Base-by-base conservation (phyloP, 768 basidiomycete species). In the Mycena latifolia region DNA sequence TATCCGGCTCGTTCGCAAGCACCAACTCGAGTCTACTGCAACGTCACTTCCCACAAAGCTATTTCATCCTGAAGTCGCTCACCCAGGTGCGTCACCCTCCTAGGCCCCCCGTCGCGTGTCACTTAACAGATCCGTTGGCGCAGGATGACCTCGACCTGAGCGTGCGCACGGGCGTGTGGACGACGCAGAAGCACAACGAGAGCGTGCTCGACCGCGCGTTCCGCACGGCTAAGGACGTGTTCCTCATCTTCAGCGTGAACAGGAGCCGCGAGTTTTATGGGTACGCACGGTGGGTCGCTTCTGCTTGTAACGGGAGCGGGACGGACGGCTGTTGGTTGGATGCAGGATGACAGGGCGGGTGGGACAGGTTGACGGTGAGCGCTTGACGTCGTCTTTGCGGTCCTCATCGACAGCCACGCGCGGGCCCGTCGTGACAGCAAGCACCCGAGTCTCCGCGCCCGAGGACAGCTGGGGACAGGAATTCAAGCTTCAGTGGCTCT, bases 191-290 rank as follows among this genome's bases (percentile, higher is more conserved):
- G 68, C 96, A 97, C 79, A 98, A 97, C 72, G 95, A 98, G 77
- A 88, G 87, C 12, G 89, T 97, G 51, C 81, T 98, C 17, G 95
- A 98, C 69, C 94, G 94, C 76, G 96, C 97, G 0, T 99, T 83
- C 77, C 89, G 96, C n/a, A 97, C 94, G 3, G 92, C 92, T 67
- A 84, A 86, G 69, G 92, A 96, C 22, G 96, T 98, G 8, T 92
- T 84, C 72, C 84, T 98, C 48, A 89, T 99, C 61, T 98, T 98
- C 71, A 87, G 95, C 29, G 96, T 93, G 20, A 98, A 98, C 79
- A 94, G 92, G 76, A 92, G 92, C 61, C 94, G 97, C 41, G 94
- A 95, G 76, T 99, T 98, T 74, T 98, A 92, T 73, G 96, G 96
- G n/a, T n/a, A n/a, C n/a, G n/a, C n/a, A n/a, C n/a, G n/a, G n/a